Evolutionary conservation across 73 alveolate species (phyloP).

Genomic region (Tetrahymena malaccensis): DNA sequence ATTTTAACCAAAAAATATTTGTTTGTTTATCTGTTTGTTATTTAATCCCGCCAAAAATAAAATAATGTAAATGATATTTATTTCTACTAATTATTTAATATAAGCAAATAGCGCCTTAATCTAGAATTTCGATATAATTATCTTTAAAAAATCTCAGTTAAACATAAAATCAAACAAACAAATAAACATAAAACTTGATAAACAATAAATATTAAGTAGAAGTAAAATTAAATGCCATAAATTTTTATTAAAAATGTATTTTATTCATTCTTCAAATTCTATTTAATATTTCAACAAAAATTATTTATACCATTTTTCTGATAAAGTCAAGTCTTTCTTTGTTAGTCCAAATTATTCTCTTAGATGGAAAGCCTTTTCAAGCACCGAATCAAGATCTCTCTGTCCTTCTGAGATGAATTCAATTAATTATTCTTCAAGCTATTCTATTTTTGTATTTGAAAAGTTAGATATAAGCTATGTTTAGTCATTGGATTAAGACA

Average conservation of each 20-base stretch:
- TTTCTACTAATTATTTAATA: background rate
- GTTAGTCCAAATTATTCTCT: background rate
- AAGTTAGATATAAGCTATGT: background rate
- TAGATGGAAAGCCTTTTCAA: background rate
- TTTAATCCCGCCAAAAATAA: background rate
- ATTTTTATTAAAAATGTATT: background rate
- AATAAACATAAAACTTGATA: background rate
- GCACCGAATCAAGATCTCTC: background rate
- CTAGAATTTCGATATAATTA: background rate
- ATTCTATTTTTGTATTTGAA: background rate
- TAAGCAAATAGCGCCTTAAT: background rate
- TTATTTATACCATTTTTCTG: background rate
- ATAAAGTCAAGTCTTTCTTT: background rate
- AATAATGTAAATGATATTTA: background rate
- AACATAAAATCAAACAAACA: background rate
- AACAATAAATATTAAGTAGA: background rate
- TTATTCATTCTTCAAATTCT: background rate
- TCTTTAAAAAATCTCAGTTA: background rate
- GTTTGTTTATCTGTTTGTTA: background rate
- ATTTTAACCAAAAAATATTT: background rate
- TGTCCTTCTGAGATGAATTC: background rate
- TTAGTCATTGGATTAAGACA: background rate
- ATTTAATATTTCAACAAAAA: background rate
- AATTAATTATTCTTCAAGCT: background rate
- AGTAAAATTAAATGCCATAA: background rate